phyloP scores from a whole-genome alignment of 768 basidiomycete genomes.

The Agaricus subrufescens region DNA sequence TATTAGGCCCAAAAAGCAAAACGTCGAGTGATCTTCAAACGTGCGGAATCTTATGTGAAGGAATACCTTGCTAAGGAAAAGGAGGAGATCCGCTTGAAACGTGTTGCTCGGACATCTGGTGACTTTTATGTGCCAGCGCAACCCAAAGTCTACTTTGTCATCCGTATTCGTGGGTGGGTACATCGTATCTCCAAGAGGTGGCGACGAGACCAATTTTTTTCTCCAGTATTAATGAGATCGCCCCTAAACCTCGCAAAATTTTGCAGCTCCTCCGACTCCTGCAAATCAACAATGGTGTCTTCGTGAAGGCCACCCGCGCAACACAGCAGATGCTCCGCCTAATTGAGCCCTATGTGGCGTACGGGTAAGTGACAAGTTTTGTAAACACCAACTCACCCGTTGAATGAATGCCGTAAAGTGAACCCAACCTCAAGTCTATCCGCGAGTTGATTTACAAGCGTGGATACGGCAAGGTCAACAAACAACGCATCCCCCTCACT shows the following conservation, averaged over 20 bases:
- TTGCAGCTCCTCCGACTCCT: conserved; percentile 96
- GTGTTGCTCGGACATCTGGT: conserved; percentile 84
- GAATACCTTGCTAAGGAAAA: conserved; percentile 90
- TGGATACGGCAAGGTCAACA: conserved; percentile 97
- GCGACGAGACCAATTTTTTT: conserved; percentile 8
- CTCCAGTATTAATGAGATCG: conserved; percentile 96
- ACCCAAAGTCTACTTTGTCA: conserved; percentile 95
- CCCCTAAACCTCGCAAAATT: conserved; percentile 99
- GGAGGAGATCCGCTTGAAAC: conserved; percentile 95
- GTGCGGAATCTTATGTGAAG: conserved; percentile 96
- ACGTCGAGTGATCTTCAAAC: conserved; percentile 98
- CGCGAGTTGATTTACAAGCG: conserved; percentile 99
- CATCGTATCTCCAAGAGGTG: neutral
- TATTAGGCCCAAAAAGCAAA: conserved; percentile 80
- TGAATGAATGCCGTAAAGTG: conserved; percentile 39
- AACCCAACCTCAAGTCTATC: conserved; percentile 94
- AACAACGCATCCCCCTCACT: conserved; percentile 92
- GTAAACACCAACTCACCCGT: neutral
- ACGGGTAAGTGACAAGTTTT: conserved; percentile 57
- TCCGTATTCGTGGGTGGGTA: conserved; percentile 91
- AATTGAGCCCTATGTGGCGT: conserved; percentile 95
- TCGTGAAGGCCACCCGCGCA: conserved; percentile 94
- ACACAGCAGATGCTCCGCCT: conserved; percentile 98
- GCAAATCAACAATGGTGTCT: conserved; percentile 99
- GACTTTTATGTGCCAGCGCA: conserved; percentile 98